Evolutionary conservation across 2,329 filamentous ascomycete genomes (phyloP).

Genomic region (Peltaster fructicola): DNA sequence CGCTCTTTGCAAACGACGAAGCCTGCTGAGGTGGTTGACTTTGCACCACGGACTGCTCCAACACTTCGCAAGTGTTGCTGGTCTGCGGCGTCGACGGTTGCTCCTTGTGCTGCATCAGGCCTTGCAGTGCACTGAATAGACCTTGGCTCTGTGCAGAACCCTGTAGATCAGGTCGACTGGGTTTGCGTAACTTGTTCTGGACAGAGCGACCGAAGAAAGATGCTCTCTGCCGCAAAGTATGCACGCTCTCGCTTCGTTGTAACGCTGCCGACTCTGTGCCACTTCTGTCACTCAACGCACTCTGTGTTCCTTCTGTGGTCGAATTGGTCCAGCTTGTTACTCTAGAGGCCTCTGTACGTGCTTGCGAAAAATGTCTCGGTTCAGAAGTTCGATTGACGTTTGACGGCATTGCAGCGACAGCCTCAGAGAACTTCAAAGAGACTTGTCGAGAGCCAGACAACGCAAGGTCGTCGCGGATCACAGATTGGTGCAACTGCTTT

Average conservation of each 20-base stretch:
- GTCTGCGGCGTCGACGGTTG: neutral
- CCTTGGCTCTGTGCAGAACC: constrained; percentile 36
- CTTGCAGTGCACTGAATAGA: constrained; percentile 42
- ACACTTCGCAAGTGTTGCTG: neutral
- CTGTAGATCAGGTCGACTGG: constrained; percentile 13
- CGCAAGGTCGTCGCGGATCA: constrained; percentile 5
- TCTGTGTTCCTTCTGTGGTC: constrained; percentile 37
- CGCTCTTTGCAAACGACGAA: too few species aligned
- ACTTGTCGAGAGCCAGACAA: too few species aligned
- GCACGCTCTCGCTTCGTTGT: constrained; percentile 6
- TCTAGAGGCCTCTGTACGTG: constrained; percentile 39
- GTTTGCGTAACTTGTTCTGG: constrained; percentile 11
- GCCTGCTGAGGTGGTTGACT: too few species aligned
- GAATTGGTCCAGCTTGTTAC: constrained; percentile 59
- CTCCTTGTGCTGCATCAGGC: constrained; percentile 26
- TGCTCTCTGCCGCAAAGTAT: constrained; percentile 12
- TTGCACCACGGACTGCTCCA: too few species aligned
- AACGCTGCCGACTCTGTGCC: constrained; percentile 4
- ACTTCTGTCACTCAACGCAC: constrained; percentile 22
- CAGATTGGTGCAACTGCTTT: constrained; percentile 9
- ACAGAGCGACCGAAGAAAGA: constrained; percentile 17
- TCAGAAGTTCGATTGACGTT: too few species aligned
- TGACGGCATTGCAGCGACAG: too few species aligned
- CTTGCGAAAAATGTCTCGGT: too few species aligned
- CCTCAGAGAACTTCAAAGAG: too few species aligned